phyloP scores from a whole-genome alignment of 192 early-diverging fungal species.

The Coemansia sp. region DNA sequence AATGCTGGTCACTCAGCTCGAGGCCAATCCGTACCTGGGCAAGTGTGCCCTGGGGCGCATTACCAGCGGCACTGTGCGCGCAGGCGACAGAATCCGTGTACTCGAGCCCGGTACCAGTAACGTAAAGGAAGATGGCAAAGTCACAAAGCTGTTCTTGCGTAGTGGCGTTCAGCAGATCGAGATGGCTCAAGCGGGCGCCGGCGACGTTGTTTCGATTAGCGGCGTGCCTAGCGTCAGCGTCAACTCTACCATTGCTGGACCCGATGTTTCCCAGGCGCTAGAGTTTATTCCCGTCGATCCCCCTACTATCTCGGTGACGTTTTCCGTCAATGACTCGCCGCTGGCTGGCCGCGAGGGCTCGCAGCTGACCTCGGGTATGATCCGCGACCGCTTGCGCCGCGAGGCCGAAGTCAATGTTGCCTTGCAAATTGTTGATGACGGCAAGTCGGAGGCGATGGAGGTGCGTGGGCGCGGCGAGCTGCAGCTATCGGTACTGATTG shows the following conservation, averaged over 20 bases:
- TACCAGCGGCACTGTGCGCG: constrained; percentile 63
- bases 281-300: constrained; percentile 78
- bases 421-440: constrained; percentile 67
- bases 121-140: constrained; percentile 64
- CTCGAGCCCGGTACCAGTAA: constrained; percentile 65
- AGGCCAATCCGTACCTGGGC: constrained; percentile 77
- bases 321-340: constrained; percentile 86
- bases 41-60: constrained; percentile 80
- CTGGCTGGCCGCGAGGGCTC: constrained; percentile 76
- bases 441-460: constrained; percentile 71
- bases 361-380: constrained; percentile 74
- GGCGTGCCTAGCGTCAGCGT: constrained; percentile 73
- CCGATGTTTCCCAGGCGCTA: constrained; percentile 57
- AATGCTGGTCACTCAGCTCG: constrained; percentile 86
- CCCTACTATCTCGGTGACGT: constrained; percentile 82
- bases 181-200: constrained; percentile 73
- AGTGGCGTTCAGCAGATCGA: constrained; percentile 71
- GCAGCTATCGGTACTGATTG: constrained; percentile 82
- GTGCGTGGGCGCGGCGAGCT: constrained; percentile 87
- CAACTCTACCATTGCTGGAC: constrained; percentile 75
- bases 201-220: constrained; percentile 77
- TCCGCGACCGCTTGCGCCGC: constrained; percentile 69
- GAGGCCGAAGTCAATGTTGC: constrained; percentile 83
- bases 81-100: constrained; percentile 74
- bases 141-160: constrained; percentile 73